Evolutionary conservation across 805 yeast species (phyloP).

Genomic region (Komagataella phaffii): DNA sequence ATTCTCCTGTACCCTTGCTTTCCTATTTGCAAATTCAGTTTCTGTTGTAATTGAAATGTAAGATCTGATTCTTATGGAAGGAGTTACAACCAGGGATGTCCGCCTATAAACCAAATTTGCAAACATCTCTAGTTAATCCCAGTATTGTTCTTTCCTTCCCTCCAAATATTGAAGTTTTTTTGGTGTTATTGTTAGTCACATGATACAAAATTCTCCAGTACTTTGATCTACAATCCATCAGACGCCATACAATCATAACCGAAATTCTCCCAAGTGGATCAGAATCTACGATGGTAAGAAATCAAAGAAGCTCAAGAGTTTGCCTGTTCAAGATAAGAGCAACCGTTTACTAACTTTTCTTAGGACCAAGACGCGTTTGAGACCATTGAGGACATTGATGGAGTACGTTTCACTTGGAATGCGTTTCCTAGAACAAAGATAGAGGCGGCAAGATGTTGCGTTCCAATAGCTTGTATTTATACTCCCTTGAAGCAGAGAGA

Average conservation of each 20-base stretch:
- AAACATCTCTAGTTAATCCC: neutral
- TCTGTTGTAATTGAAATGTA: constrained; percentile 8
- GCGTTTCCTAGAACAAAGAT: constrained; percentile 39
- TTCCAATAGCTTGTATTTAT: constrained; percentile 44
- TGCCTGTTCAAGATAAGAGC: neutral
- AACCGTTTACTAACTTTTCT: neutral
- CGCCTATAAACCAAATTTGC: neutral
- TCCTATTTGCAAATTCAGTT: constrained; percentile 20
- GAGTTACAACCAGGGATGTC: neutral
- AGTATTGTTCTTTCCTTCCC: neutral
- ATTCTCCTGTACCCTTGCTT: constrained; percentile 6
- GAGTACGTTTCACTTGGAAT: constrained; percentile 69
- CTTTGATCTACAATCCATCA: neutral
- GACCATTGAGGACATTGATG: constrained; percentile 54
- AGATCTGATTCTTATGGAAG: neutral
- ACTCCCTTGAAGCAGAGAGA: constrained; percentile 42
- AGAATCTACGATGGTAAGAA: neutral
- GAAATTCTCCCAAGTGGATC: neutral
- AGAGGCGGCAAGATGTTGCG: constrained; percentile 35
- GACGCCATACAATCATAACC: neutral
- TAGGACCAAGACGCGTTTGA: constrained; percentile 21
- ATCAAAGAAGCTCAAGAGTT: neutral
- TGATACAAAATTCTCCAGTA: neutral
- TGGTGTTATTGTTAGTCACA: neutral
- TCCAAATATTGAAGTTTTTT: neutral